Percentiles rank a stretch among this genome's conserved stretches.
phyloP scores from a whole-genome alignment of 1,284 basidiomycete genomes.

The Volvariella volvacea region DNA sequence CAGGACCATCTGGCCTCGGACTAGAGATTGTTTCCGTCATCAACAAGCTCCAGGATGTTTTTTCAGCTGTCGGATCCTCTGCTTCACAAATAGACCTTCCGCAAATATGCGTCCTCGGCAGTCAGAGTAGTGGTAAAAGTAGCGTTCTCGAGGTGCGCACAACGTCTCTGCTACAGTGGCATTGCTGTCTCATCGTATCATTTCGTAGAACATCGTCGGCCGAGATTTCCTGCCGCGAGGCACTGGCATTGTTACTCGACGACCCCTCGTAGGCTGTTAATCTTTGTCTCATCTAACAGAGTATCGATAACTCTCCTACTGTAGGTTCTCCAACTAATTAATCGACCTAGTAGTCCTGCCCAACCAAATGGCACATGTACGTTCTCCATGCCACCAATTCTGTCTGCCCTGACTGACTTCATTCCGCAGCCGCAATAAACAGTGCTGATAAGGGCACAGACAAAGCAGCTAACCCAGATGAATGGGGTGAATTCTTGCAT shows the following conservation, averaged over 20 bases:
- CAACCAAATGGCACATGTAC: slow-evolving; percentile 21
- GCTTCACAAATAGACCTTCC: slow-evolving; percentile 76
- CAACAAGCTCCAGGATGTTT: slow-evolving; percentile 85
- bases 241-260: slow-evolving; percentile 94
- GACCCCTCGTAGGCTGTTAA: slow-evolving; percentile 63
- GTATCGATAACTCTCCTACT: slow-evolving; percentile 7
- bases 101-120: slow-evolving; percentile 81
- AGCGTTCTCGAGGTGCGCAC: slow-evolving; percentile 71
- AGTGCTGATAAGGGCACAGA: slow-evolving; percentile 42
- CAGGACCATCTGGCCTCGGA: slow-evolving; percentile 55
- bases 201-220: slow-evolving; percentile 86
- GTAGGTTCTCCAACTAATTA: slow-evolving; percentile 91
- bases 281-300: slow-evolving; percentile 5
- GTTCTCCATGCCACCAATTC: slow-evolving; percentile 9
- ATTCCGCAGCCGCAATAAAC: slow-evolving; percentile 34
- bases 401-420: slow-evolving; percentile 6
- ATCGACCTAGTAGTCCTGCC: slow-evolving; percentile 48
- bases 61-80: slow-evolving; percentile 72
- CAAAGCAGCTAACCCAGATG: slow-evolving; percentile 78
- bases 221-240: slow-evolving; percentile 96
- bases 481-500: slow-evolving; percentile 99
- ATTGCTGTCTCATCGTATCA: slow-evolving; percentile 4
- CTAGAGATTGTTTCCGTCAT: slow-evolving; percentile 71
- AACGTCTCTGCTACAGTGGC: background rate
- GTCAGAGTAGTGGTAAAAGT: slow-evolving; percentile 85